Percentiles rank a stretch among this genome's conserved stretches.
Conservation (phyloP, 345 rosid genomes). For the Mallotus nudiflorus region DNA sequence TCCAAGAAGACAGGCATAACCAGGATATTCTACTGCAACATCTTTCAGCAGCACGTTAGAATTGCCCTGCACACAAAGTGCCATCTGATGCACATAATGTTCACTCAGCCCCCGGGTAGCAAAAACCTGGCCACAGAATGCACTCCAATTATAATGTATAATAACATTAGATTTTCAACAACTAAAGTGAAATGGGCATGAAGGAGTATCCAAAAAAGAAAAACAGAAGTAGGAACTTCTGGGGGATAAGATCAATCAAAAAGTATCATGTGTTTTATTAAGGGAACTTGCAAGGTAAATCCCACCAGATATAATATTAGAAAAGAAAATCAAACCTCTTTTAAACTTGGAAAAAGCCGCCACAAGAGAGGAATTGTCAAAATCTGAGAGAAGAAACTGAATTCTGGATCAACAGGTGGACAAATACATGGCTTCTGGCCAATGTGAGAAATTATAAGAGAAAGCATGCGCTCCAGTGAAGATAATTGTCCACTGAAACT, state of each 20-base stretch:
- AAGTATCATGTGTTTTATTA: background rate
- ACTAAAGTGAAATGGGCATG: background rate
- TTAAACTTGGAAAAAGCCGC: conserved; percentile 72
- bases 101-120: conserved; percentile 60
- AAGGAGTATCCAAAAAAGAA: background rate
- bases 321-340: conserved; percentile 52
- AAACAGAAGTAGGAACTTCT: background rate
- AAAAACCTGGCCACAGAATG: conserved; percentile 57
- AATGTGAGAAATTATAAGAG: conserved; percentile 57
- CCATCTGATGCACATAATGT: conserved; percentile 77
- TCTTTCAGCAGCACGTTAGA: conserved; percentile 63
- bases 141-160: conserved; percentile 13
- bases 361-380: conserved; percentile 87
- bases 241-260: background rate
- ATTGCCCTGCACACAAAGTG: conserved; percentile 57
- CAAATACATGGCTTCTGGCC: conserved; percentile 70
- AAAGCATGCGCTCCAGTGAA: conserved; percentile 65
- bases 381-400: conserved; percentile 84
- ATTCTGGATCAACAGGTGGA: conserved; percentile 55
- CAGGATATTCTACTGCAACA: conserved; percentile 59
- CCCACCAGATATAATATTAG: background rate
- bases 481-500: conserved; percentile 33
- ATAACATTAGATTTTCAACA: background rate
- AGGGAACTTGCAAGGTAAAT: background rate
- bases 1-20: conserved; percentile 91